Conservation (phyloP, 805 yeast genomes). For the Teunomyces funiuensis region DNA sequence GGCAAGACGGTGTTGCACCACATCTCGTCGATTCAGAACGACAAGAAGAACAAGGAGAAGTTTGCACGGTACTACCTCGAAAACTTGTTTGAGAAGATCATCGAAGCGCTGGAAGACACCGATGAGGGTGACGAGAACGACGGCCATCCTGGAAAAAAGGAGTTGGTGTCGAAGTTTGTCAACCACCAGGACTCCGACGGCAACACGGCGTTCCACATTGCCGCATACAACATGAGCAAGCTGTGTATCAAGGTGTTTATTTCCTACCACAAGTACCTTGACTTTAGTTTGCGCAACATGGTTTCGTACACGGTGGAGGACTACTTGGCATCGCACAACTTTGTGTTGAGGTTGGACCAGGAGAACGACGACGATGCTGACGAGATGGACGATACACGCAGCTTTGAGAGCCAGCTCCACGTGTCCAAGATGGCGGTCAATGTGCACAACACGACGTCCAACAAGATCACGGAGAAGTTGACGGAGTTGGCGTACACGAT, state of each 20-base stretch:
- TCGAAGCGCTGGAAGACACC: conserved; percentile 22
- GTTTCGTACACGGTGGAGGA: conserved; percentile 27
- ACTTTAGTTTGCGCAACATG: conserved; percentile 23
- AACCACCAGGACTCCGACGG: conserved; percentile 93
- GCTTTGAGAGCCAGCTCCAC: conserved; percentile 39
- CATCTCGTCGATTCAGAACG: conserved; percentile 31
- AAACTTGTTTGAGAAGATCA: conserved; percentile 30
- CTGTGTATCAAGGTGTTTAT: conserved; percentile 25
- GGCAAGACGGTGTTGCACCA: conserved; percentile 45
- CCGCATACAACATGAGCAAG: conserved; percentile 49
- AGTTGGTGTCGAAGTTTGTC: conserved; percentile 49
- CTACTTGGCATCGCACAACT: conserved; percentile 29
- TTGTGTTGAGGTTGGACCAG: conserved; percentile 22
- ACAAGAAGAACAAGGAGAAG: conserved; percentile 32
- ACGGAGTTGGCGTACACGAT: conserved; percentile 38
- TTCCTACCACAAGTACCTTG: conserved; percentile 23
- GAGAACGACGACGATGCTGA: conserved; percentile 4
- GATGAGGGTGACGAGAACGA: conserved; percentile 21
- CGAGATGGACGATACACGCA: conserved; percentile 17
- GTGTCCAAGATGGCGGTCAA: conserved; percentile 35
- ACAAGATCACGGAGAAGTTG: conserved; percentile 37
- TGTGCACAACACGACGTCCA: conserved; percentile 33
- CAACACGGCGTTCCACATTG: conserved; percentile 90
- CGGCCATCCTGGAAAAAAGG: conserved; percentile 5
- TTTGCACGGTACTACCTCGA: conserved; percentile 42